Evolutionary conservation across 208 protist genomes (phyloP).

Genomic region (Acanthamoeba sp.): DNA sequence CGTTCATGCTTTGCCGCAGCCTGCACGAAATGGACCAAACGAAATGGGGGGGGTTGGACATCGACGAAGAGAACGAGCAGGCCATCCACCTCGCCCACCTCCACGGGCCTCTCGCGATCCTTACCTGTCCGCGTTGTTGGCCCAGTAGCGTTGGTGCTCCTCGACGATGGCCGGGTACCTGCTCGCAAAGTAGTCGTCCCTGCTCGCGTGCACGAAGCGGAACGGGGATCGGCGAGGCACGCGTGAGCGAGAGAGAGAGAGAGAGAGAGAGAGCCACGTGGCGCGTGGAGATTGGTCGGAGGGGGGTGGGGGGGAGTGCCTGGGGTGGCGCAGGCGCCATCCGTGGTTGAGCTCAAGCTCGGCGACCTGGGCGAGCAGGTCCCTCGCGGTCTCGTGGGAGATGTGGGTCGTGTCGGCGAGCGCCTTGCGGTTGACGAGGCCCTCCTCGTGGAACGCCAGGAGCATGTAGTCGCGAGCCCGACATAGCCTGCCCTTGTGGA

Average conservation of each 20-base stretch:
- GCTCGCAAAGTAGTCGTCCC: slow-evolving; percentile 49
- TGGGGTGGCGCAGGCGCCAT: slow-evolving; percentile 9
- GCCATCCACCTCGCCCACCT: no score
- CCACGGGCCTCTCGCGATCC: no score
- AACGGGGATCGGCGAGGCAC: not conserved
- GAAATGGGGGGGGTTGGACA: not conserved
- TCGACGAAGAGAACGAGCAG: not conserved
- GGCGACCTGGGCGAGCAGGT: slow-evolving; percentile 39
- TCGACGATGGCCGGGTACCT: slow-evolving; percentile 38
- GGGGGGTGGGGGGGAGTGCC: not conserved
- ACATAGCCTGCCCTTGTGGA: slow-evolving; percentile 13
- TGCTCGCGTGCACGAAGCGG: no score
- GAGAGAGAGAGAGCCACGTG: not conserved
- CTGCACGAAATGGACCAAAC: not conserved
- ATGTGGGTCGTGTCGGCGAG: not conserved
- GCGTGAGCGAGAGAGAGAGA: not conserved
- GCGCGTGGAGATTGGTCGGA: no score
- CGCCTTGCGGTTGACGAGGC: not conserved
- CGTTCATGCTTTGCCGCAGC: not conserved
- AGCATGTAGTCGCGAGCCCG: slow-evolving; percentile 69
- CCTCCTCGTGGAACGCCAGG: slow-evolving; percentile 27
- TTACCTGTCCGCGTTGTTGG: not conserved
- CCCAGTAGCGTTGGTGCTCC: slow-evolving; percentile 35
- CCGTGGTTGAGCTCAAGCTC: slow-evolving; percentile 57
- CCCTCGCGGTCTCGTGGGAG: slow-evolving; percentile 45